Base-by-base conservation (phyloP, 2,329 filamentous ascomycete species). In the Aspergillus cejpii region DNA sequence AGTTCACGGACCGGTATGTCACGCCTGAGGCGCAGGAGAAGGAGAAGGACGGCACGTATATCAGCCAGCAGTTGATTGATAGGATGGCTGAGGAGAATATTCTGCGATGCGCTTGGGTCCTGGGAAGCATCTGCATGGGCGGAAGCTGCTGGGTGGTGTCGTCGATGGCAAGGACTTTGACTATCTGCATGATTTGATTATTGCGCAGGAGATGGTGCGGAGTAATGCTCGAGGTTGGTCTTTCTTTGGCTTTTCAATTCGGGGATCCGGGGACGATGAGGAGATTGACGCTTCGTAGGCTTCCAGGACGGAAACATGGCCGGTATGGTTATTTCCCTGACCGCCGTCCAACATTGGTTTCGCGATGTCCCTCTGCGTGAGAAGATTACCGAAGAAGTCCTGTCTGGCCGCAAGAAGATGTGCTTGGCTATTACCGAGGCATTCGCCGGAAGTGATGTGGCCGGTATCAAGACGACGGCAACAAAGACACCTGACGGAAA, bases 301-400 rank as follows among this genome's bases (percentile, higher is more conserved):
- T 94, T 92, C 69, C 82, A 87, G 64, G 88, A 94, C 63, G 88
- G 87, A 3, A 90, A 88, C 67, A 80, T 94, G 78, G 84, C 86
- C 2, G 87, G 88, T 41, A 88, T 94, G 85, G 82, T 83, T 21
- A 94, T 94, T 54, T 81, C 81, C 29, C 70, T 94, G 52, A 87
- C 87, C 1, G 87, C 86, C 8, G 79, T 94, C 19, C 76, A 88
- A 61, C 84, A 91, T 71, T 94, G 83, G 74, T 79, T 85, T 64
- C 79, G 77, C 41, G 77, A 91, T 58, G 72, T 79, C 44, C 71
- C 71, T 33, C 77, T 87, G 56, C 83, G 82, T 68, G 76, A 82
- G 55, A 75, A 74, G 42, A 75, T 94, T 37, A 78, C 81, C 26
- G 74, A 81, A 27, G 85, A 92, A 57, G 83, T 87, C 37, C 77